Percentiles rank a stretch among this genome's conserved stretches.
Conservation (phyloP, 257 asterid species). For the Solanum dulcamara region DNA sequence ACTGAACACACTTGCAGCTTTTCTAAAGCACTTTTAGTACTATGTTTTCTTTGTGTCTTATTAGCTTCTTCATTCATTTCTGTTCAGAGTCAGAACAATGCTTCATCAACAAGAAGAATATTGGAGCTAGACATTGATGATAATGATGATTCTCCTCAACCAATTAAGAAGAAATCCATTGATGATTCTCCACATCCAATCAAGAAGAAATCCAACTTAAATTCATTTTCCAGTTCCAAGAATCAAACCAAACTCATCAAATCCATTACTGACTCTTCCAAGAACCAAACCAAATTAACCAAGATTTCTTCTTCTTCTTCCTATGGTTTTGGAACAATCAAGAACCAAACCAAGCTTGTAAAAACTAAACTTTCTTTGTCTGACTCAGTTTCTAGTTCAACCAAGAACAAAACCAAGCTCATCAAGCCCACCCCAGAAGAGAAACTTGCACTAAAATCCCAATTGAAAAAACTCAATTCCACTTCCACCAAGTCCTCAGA, state of each 20-base stretch:
- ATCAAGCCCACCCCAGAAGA: conserved; percentile 15
- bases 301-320: conserved; percentile 7
- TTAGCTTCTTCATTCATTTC: conserved; percentile 32
- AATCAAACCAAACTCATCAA: conserved; percentile 23
- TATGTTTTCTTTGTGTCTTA: conserved; percentile 21
- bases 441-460: conserved; percentile 24
- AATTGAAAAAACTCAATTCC: conserved; percentile 56
- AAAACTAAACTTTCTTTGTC: conserved; percentile 20
- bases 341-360: conserved; percentile 30
- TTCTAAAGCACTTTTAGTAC: conserved; percentile 28
- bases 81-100: conserved; percentile 5
- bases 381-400: conserved; percentile 3
- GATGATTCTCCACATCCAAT: neutral
- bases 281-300: conserved; percentile 36
- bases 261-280: conserved; percentile 10
- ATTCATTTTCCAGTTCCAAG: conserved; percentile 4
- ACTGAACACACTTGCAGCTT: conserved; percentile 5
- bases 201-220: conserved; percentile 26
- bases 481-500: conserved; percentile 37
- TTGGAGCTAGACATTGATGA: conserved; percentile 10
- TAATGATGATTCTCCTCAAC: neutral
- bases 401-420: conserved; percentile 30
- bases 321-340: neutral
- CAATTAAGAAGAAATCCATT: conserved; percentile 14
- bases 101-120: conserved; percentile 11